Percentiles rank a stretch among this genome's conserved stretches.
Conservation (phyloP, 1,139 yeast genomes). For the Blastobotrys apis region DNA sequence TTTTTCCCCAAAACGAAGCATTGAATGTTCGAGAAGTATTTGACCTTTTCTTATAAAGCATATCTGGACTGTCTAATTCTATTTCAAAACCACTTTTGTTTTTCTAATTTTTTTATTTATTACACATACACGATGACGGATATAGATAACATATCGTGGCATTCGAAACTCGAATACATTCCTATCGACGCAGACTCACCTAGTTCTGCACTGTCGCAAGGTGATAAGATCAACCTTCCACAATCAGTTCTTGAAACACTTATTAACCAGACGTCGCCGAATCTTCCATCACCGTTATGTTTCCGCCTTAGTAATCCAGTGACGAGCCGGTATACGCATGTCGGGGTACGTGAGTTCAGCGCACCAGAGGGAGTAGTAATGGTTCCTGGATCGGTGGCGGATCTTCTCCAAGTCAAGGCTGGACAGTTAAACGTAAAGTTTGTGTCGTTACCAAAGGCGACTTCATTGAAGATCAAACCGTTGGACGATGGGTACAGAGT, state of each 20-base stretch:
- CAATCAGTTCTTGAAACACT: slow-evolving; percentile 29
- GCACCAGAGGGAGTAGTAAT: slow-evolving; percentile 32
- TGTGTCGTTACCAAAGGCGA: slow-evolving; percentile 37
- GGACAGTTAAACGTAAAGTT: slow-evolving; percentile 19
- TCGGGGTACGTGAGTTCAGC: slow-evolving; percentile 42
- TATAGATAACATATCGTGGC: neutral
- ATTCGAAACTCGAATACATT: neutral
- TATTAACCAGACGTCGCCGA: slow-evolving; percentile 21
- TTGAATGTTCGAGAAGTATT: too few species aligned
- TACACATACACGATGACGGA: too few species aligned
- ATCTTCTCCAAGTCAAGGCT: slow-evolving; percentile 24
- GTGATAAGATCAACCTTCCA: slow-evolving; percentile 34
- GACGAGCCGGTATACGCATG: slow-evolving; percentile 31
- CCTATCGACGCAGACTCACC: neutral
- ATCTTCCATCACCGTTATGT: slow-evolving; percentile 37
- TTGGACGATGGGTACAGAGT: slow-evolving; percentile 27
- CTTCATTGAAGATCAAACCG: slow-evolving; percentile 34
- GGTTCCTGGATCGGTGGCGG: slow-evolving; percentile 31
- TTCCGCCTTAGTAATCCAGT: slow-evolving; percentile 31
- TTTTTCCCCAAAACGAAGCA: too few species aligned
- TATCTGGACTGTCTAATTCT: too few species aligned
- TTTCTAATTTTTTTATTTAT: too few species aligned
- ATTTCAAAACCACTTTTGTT: too few species aligned
- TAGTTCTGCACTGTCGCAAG: neutral
- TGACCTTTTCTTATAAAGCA: too few species aligned